These are phyloP conservation scores for Saturnispora halmiae DNA, from an alignment of 805 yeast genomes.

Conservation along the genomic window DNA sequence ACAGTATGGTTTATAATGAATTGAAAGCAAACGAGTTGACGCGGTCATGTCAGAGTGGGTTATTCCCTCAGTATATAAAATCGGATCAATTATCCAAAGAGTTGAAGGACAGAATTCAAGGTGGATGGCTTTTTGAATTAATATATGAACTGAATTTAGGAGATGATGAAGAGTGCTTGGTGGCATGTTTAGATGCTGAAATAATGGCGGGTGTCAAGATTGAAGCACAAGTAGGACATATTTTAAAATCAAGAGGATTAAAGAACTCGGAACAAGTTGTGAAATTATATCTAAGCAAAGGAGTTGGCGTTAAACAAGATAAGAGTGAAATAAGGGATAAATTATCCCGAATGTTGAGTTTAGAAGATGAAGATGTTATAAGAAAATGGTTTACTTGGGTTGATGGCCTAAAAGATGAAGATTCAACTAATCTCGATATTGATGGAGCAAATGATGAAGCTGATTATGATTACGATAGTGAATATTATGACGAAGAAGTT, in stretches of 20 bases:
- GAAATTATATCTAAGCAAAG: conserved; percentile 2
- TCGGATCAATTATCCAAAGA: neutral
- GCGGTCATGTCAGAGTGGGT: neutral
- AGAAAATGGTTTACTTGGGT: conserved; percentile 6
- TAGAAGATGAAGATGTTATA: conserved; percentile 4
- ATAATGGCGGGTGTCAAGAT: conserved; percentile 2
- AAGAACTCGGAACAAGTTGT: neutral
- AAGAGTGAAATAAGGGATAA: conserved; percentile 3
- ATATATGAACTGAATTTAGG: conserved; percentile 4
- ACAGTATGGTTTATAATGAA: conserved; percentile 1
- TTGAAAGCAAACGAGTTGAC: conserved; percentile 1
- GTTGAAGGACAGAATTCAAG: neutral
- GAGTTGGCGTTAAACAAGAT: neutral
- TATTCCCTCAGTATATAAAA: neutral
- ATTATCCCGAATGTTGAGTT: neutral
- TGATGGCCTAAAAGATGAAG: conserved; percentile 1
- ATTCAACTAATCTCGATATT: neutral
- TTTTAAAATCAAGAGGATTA: conserved; percentile 4
- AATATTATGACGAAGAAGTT: no score
- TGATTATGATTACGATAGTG: neutral
- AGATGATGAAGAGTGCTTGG: neutral
- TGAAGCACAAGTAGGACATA: conserved; percentile 9
- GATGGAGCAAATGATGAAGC: neutral
- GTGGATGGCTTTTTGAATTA: conserved; percentile 1
- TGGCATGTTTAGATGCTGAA: conserved; percentile 1